Base-by-base conservation (phyloP, 495 filamentous ascomycete genomes). In the Trichoderma erinaceum region DNA sequence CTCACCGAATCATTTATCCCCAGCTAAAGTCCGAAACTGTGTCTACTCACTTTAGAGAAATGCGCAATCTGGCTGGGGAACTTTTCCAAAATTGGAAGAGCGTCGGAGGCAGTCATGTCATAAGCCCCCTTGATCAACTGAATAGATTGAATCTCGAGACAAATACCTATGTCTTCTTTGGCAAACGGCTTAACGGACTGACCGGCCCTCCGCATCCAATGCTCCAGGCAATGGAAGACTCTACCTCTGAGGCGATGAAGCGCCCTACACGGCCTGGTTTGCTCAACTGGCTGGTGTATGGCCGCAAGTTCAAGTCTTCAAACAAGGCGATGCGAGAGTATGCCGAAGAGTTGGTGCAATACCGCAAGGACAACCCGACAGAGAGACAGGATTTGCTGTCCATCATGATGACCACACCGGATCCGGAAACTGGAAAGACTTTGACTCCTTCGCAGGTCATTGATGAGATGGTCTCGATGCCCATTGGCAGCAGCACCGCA, bases 61-160 rank as follows among this genome's bases (percentile, higher is more conserved):
- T 92, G 83, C 80, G 87, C 48, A 86, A 88, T 70, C 85, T 87
- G 68, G 83, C 87, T 0, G 76, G 75, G 6, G 90, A 93, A 71
- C 75, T 94, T 32, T 80, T 88, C 16, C 78, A 86, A 44, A 91
- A 89, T 73, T 94, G 90, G 90, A 84, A 82, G 8, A 78, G 83
- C 13, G 78, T 84, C 29, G 89, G 85, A 0, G 72, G 79, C 1
- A 76, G 80, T 4, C 74, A 80, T 61, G 73, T 78, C 23, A 87
- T 92, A 67, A 69, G 76, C 11, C 84, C 85, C 0, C 79, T 89
- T 0, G 84, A 84, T 23, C 88, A 91, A 69, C 88, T 93, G 65
- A 91, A 90, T 23, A 81, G 87, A 12, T 74, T 93, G 67, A 89
- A 85, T 27, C 79, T 93, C 32, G 90, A 93, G 70, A 84, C 85